Evolutionary conservation across 2,329 filamentous ascomycete species (phyloP).

Genomic region (Xylariaceae sp.): DNA sequence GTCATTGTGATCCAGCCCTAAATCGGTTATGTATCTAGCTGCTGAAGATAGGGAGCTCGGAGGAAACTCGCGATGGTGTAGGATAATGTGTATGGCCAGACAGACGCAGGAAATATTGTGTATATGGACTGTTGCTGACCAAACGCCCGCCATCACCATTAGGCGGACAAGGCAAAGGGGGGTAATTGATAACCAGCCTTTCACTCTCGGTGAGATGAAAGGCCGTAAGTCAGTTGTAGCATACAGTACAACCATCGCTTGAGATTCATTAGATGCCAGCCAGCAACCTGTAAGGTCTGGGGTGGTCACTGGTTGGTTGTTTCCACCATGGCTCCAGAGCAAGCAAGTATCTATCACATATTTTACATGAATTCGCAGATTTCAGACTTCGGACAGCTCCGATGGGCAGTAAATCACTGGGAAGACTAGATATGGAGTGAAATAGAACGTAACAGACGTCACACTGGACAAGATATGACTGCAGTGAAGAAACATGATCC

Average conservation of each 20-base stretch:
- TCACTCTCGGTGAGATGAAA: not conserved
- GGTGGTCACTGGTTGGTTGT: conserved; percentile 8
- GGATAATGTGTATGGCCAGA: no score
- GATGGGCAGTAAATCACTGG: no score
- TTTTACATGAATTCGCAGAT: conserved; percentile 1
- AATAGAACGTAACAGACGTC: not conserved
- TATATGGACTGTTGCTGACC: no score
- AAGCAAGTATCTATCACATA: no score
- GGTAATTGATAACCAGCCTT: conserved; percentile 5
- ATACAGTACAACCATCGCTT: not conserved
- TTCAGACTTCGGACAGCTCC: not conserved
- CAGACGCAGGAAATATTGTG: no score
- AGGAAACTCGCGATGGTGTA: no score
- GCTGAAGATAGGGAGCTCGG: no score
- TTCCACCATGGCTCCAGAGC: not conserved
- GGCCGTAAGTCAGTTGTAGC: conserved; percentile 2
- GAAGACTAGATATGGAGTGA: not conserved
- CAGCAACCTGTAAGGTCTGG: not conserved
- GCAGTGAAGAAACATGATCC: no score
- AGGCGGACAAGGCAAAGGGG: no score
- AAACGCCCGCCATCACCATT: no score
- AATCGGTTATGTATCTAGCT: no score
- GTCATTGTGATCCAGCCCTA: no score
- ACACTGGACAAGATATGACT: not conserved
- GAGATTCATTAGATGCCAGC: conserved; percentile 7